phyloP scores from a whole-genome alignment of 331 rosid species.

The Malus hybrid region DNA sequence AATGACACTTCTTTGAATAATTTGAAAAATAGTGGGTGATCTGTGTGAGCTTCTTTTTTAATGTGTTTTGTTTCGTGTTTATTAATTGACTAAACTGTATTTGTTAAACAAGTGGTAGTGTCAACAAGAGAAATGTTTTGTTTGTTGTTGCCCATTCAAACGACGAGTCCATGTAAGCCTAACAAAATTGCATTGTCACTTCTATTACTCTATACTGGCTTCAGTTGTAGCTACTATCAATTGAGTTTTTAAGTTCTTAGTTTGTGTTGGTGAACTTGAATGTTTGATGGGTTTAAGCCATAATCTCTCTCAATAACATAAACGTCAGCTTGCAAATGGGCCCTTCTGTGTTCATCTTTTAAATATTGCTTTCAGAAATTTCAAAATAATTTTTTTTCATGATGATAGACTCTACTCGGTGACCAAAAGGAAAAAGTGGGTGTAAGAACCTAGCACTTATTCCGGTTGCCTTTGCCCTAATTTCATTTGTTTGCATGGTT shows the following conservation, averaged over 20 bases:
- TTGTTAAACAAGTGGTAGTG: constrained; percentile 29
- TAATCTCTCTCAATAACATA: not conserved
- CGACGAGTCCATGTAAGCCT: constrained; percentile 81
- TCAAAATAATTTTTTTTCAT: not conserved
- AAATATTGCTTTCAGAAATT: not conserved
- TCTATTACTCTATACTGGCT: not conserved
- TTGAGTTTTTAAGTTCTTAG: not conserved
- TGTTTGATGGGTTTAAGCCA: not conserved
- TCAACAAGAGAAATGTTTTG: constrained; percentile 50
- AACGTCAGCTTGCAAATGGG: not conserved
- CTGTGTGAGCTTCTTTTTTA: not conserved
- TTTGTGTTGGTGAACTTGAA: not conserved
- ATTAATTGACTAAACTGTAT: not conserved
- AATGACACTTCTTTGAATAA: constrained; percentile 28
- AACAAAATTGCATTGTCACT: not conserved
- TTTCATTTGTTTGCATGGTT: not conserved
- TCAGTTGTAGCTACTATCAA: not conserved
- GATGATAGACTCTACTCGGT: not conserved
- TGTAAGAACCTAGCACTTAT: not conserved
- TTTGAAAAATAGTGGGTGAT: constrained; percentile 24
- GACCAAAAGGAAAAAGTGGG: not conserved
- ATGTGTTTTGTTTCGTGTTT: not conserved
- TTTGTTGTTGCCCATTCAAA: constrained; percentile 88
- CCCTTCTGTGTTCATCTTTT: not conserved
- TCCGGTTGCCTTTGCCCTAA: not conserved